phyloP scores from a whole-genome alignment of 495 filamentous ascomycete genomes.

The Xylaria acuta region DNA sequence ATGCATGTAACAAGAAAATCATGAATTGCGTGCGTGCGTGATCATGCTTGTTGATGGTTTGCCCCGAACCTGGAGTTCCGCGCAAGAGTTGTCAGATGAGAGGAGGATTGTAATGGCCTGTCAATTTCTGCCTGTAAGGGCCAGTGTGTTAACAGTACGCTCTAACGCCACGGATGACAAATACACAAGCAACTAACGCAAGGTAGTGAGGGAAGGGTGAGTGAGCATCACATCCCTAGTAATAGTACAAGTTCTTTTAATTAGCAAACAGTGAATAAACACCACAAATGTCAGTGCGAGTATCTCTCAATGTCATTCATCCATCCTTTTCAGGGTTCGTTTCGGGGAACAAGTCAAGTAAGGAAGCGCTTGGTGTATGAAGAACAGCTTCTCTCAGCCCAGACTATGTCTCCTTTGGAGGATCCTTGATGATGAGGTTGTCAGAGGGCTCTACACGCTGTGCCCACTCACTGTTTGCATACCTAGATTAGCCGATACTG shows the following conservation, averaged over 20 bases:
- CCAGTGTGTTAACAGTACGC: background rate
- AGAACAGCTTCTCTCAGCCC: background rate
- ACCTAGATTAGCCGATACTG: slow-evolving; percentile 5
- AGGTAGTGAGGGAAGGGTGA: background rate
- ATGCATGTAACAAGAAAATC: background rate
- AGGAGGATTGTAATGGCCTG: background rate
- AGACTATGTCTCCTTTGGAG: slow-evolving; percentile 17
- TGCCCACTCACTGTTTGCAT: slow-evolving; percentile 69
- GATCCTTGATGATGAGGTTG: slow-evolving; percentile 59
- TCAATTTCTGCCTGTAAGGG: background rate
- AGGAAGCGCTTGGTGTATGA: background rate
- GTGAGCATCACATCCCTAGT: background rate
- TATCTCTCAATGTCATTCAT: slow-evolving; percentile 26
- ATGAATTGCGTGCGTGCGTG: background rate
- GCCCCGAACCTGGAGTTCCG: background rate
- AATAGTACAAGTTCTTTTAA: slow-evolving; percentile 21
- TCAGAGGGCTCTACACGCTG: slow-evolving; percentile 64
- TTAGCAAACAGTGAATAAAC: slow-evolving; percentile 4
- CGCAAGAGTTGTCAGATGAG: background rate
- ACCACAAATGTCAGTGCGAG: slow-evolving; percentile 19
- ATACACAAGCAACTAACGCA: slow-evolving; percentile 2
- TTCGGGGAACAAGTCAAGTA: background rate
- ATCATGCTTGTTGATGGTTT: background rate
- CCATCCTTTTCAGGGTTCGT: slow-evolving; percentile 12
- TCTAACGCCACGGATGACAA: slow-evolving; percentile 4